Conservation (phyloP, 805 yeast species). For the Naumovozyma dairenensis region DNA sequence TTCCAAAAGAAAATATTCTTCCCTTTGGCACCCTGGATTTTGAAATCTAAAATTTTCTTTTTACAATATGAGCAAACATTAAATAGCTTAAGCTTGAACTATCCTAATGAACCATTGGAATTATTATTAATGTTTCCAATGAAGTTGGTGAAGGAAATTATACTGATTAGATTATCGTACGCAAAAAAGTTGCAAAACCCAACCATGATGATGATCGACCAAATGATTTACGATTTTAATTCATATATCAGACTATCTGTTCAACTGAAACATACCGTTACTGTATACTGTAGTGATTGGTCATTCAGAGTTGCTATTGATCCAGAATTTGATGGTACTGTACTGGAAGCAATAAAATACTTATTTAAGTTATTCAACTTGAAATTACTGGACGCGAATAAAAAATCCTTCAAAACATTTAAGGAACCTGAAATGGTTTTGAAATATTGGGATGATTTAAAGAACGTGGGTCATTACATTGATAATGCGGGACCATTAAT, state of each 20-base stretch:
- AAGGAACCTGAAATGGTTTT: slow-evolving; percentile 88
- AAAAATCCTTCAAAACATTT: slow-evolving; percentile 66
- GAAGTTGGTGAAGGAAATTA: slow-evolving; percentile 67
- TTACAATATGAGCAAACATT: slow-evolving; percentile 51
- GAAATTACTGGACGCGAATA: slow-evolving; percentile 71
- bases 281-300: slow-evolving; percentile 60
- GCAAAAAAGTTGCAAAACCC: slow-evolving; percentile 76
- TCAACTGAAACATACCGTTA: slow-evolving; percentile 58
- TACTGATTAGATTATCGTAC: slow-evolving; percentile 61
- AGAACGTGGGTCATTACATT: slow-evolving; percentile 64
- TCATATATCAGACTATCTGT: slow-evolving; percentile 68
- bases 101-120: slow-evolving; percentile 55
- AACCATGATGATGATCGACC: slow-evolving; percentile 93
- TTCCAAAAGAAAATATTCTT: slow-evolving; percentile 61
- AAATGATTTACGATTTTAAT: slow-evolving; percentile 77
- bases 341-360: slow-evolving; percentile 65
- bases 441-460: slow-evolving; percentile 69
- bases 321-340: slow-evolving; percentile 51
- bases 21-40: slow-evolving; percentile 72
- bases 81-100: slow-evolving; percentile 62
- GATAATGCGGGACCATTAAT: slow-evolving; percentile 76
- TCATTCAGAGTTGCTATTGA: slow-evolving; percentile 55
- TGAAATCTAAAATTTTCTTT: slow-evolving; percentile 67
- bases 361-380: slow-evolving; percentile 63
- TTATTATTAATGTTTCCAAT: slow-evolving; percentile 68